Evolutionary conservation across 2,329 filamentous ascomycete species (phyloP).

Genomic region (Rhynchosporium graminicola): DNA sequence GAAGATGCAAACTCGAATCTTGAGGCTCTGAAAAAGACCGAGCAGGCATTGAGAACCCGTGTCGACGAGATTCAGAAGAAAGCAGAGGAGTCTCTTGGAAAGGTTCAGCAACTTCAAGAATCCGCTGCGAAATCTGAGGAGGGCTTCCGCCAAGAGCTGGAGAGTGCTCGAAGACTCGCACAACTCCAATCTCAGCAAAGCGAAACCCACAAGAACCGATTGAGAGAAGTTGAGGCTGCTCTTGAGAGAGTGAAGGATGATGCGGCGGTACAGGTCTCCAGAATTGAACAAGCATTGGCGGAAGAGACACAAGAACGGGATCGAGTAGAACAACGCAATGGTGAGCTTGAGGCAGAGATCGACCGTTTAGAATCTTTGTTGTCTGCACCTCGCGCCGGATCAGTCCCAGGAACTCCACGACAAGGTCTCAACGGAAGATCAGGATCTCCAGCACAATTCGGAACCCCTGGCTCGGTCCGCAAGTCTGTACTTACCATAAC

Average conservation of each 20-base stretch:
- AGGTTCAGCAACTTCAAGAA: constrained; percentile 84
- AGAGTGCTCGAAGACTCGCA: constrained; percentile 76
- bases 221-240: constrained; percentile 67
- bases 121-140: constrained; percentile 80
- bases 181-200: constrained; percentile 79
- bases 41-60: constrained; percentile 76
- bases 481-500: constrained; percentile 60
- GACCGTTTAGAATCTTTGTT: constrained; percentile 60
- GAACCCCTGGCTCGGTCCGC: constrained; percentile 58
- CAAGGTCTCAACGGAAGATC: constrained; percentile 53
- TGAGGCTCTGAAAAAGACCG: constrained; percentile 76
- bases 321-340: constrained; percentile 61
- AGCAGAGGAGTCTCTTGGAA: constrained; percentile 78
- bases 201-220: constrained; percentile 67
- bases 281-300: constrained; percentile 54
- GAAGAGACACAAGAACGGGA: constrained; percentile 61
- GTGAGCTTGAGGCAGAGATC: constrained; percentile 64
- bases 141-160: constrained; percentile 82
- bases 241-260: constrained; percentile 62
- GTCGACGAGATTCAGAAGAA: constrained; percentile 84
- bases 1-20: constrained; percentile 80
- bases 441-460: constrained; percentile 57
- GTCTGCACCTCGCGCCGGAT: constrained; percentile 44
- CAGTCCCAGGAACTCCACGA: constrained; percentile 61
- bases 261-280: constrained; percentile 59